Conservation (phyloP, 176 grass and related monocot species). For the Aegilops bicornis region DNA sequence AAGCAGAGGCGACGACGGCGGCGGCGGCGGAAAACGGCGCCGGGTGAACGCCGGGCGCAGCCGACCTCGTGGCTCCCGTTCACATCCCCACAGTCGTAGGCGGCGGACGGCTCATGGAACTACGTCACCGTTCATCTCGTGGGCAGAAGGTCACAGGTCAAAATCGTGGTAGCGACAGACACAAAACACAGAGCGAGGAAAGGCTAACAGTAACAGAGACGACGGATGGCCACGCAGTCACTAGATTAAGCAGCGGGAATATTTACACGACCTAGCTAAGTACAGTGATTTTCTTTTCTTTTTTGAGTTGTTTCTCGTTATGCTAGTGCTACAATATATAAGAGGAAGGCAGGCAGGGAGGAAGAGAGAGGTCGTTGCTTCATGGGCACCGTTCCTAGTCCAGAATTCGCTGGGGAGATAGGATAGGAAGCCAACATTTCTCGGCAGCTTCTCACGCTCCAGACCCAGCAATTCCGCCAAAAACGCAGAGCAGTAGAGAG, state of each 20-base stretch:
- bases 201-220: not conserved
- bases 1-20: not conserved
- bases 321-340: not conserved
- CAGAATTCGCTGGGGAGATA: conserved; percentile 35
- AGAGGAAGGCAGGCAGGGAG: not conserved
- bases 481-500: not conserved
- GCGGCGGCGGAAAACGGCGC: not conserved
- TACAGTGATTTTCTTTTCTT: not conserved
- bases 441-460: conserved; percentile 75
- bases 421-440: conserved; percentile 64
- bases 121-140: not conserved
- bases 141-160: not conserved
- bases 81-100: not conserved
- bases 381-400: not conserved
- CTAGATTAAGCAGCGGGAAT: not conserved
- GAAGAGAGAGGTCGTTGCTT: too few relatives aligned
- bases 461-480: conserved; percentile 29
- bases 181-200: not conserved
- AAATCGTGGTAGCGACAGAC: not conserved
- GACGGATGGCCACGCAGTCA: not conserved
- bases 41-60: not conserved
- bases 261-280: not conserved
- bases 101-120: not conserved
- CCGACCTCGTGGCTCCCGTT: not conserved
- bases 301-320: not conserved